Percentiles rank a stretch among this genome's conserved stretches.
Conservation (phyloP, 2,329 filamentous ascomycete species). For the Trichoderma citrinoviride region DNA sequence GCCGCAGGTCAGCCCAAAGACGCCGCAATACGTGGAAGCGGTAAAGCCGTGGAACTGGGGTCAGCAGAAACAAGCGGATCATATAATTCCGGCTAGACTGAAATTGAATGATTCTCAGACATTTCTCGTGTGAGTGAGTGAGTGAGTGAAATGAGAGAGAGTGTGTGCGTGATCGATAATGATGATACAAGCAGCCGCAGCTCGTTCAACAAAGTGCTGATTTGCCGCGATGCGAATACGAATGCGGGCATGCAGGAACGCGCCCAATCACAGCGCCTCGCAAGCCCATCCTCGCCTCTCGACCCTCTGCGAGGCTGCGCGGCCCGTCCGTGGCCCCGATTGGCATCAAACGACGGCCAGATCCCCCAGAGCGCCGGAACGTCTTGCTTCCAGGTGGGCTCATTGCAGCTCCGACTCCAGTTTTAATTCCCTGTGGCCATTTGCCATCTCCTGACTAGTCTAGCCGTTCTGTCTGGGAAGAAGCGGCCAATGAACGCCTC, state of each 20-base stretch:
- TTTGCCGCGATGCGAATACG: conserved; percentile 17
- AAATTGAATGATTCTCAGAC: too few relatives aligned
- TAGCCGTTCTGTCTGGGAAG: neutral
- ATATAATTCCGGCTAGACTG: neutral
- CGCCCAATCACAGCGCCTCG: neutral
- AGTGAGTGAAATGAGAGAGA: neutral
- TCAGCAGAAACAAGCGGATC: neutral
- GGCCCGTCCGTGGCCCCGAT: conserved; percentile 13
- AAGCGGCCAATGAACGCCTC: conserved; percentile 19
- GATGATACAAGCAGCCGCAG: too few relatives aligned
- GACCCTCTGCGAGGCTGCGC: neutral
- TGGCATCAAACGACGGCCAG: neutral
- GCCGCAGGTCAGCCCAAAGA: conserved; percentile 1
- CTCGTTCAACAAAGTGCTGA: neutral
- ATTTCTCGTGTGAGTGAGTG: neutral
- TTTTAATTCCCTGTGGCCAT: neutral
- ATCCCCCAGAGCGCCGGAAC: conserved; percentile 20
- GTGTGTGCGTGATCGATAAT: neutral
- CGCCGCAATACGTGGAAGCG: neutral
- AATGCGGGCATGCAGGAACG: conserved; percentile 19
- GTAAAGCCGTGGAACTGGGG: neutral
- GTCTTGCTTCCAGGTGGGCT: conserved; percentile 11
- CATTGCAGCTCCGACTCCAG: conserved; percentile 10
- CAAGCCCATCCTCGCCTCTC: neutral
- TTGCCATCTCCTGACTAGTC: conserved; percentile 25